Conservation (phyloP, 1,139 yeast genomes). For the Waltiozyma sp. region DNA sequence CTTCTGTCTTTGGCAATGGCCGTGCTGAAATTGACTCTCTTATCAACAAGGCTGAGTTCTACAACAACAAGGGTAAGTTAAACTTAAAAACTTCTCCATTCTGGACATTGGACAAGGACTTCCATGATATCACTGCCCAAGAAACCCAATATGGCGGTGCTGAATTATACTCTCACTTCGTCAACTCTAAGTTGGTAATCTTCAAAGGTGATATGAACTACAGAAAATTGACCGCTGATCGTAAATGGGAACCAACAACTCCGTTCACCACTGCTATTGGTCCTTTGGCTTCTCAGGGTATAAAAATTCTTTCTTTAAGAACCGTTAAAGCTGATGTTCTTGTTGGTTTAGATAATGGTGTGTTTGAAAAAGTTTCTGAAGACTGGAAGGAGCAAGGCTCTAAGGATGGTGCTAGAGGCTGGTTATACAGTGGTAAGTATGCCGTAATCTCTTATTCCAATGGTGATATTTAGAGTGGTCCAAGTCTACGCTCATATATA, state of each 20-base stretch:
- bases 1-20: constrained; percentile 39
- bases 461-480: constrained; percentile 13
- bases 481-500: too few relatives aligned
- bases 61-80: constrained; percentile 40
- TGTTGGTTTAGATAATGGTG: constrained; percentile 69
- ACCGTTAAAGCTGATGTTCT: constrained; percentile 97
- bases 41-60: constrained; percentile 37
- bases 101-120: constrained; percentile 77
- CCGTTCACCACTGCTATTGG: constrained; percentile 64
- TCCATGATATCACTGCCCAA: constrained; percentile 50
- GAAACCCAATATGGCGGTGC: constrained; percentile 49
- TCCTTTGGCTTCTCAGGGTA: constrained; percentile 44
- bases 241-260: constrained; percentile 78
- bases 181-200: constrained; percentile 46
- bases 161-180: constrained; percentile 37
- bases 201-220: constrained; percentile 95
- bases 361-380: constrained; percentile 53
- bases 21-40: constrained; percentile 26
- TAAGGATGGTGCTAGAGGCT: constrained; percentile 47
- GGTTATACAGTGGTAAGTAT: constrained; percentile 89
- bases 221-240: constrained; percentile 86
- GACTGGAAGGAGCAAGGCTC: constrained; percentile 33
- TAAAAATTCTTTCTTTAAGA: constrained; percentile 65
- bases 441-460: constrained; percentile 65
- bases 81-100: constrained; percentile 54